Evolutionary conservation across 2,329 filamentous ascomycete species (phyloP), one percentile per base, ranked within the genome.

Genomic region (Endocalyx cinctus): DNA sequence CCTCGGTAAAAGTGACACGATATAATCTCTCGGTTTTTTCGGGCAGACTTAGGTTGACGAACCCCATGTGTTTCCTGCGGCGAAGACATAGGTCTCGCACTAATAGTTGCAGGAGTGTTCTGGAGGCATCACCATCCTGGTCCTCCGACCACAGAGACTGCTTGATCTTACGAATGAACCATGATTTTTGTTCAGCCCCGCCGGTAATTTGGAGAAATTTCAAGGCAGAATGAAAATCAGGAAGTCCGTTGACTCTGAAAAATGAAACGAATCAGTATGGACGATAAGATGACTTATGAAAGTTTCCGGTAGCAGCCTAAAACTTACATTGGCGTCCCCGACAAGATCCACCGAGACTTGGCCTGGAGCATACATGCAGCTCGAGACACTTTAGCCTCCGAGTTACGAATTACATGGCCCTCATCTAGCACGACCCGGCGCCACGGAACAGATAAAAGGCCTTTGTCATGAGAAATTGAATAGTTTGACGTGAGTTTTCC

Each of bases 51-150:
- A 94, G 66, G 45, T 94, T 86, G 33, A 95, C 75, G 51, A 94
- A 94, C 5, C 73, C 72, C 87, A 95, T 94, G 35, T 90, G 82
- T 56, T 95, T 95, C 58, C 80, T 83, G 23, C 88, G 77, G 23
- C 88, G 77, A 15, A 95, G 68, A 48, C 85, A 92, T 29, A 94
- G 73, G 13, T 84, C 79, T n/a, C 72, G 70, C 78, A 94, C 89
- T 27, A 94, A 69, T 5, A 78, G 72, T 51, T 90, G 84, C 4
- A 94, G 69, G 4, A 90, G 64, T 32, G 35, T 18, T 22, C 35
- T 10, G 25, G 51, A 7, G 33, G 71, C 72, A 7, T 23, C 20
- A n/a, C 20, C 8, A 23, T 8, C 8, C 20, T 23, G 20, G 8
- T 23, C n/a, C n/a, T n/a, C n/a, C n/a, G n/a, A n/a, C n/a, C n/a